Conservation (phyloP, 1,284 basidiomycete species). For the Marasmius sp. region DNA sequence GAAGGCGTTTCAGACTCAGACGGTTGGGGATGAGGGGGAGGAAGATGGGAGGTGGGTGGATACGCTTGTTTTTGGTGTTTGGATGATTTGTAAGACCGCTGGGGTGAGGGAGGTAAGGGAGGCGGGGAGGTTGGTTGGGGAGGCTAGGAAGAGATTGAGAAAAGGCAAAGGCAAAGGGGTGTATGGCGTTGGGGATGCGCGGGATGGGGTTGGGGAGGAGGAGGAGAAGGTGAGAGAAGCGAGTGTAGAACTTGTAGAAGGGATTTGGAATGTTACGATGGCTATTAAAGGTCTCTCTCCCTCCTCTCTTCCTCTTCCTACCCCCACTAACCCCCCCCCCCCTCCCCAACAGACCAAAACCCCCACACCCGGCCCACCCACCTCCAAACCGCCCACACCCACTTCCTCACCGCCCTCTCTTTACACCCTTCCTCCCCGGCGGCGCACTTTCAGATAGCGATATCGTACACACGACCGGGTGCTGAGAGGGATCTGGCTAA, state of each 20-base stretch:
- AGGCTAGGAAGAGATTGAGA: slow-evolving; percentile 56
- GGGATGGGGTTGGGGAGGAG: slow-evolving; percentile 39
- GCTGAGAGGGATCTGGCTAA: slow-evolving; percentile 64
- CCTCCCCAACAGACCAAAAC: slow-evolving; percentile 56
- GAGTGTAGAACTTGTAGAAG: slow-evolving; percentile 63
- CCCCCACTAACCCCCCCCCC: background rate
- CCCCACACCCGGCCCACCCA: slow-evolving; percentile 57
- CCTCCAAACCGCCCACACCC: slow-evolving; percentile 59
- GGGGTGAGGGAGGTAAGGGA: slow-evolving; percentile 57
- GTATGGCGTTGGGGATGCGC: no score
- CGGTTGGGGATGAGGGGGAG: slow-evolving; percentile 43
- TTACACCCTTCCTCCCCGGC: slow-evolving; percentile 61
- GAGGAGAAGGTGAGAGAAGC: slow-evolving; percentile 51
- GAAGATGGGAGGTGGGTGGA: slow-evolving; percentile 59
- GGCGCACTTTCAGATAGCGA: slow-evolving; percentile 73
- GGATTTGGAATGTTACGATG: slow-evolving; percentile 60
- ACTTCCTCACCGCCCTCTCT: slow-evolving; percentile 55
- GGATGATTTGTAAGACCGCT: slow-evolving; percentile 61
- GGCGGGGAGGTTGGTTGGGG: slow-evolving; percentile 55
- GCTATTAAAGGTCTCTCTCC: slow-evolving; percentile 57
- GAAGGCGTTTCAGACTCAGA: slow-evolving; percentile 69
- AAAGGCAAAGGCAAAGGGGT: no score
- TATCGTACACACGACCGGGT: slow-evolving; percentile 70
- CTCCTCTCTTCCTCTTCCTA: background rate
- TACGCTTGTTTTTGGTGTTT: slow-evolving; percentile 66